Base-by-base conservation (phyloP, 495 filamentous ascomycete genomes). In the Penicillium steckii region DNA sequence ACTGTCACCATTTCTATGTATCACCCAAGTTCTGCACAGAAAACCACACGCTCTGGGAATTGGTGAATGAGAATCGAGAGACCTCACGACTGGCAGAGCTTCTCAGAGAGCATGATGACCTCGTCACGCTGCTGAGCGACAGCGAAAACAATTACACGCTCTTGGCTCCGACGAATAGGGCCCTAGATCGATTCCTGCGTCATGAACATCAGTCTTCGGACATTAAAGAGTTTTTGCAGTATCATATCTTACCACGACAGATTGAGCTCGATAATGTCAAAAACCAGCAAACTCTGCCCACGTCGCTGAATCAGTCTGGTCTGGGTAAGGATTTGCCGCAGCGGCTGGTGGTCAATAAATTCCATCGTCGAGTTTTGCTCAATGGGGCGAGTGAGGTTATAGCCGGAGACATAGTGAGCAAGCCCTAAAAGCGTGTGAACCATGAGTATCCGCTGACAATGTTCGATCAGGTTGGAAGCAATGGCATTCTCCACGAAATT, bases 401-500 rank as follows among this genome's bases (percentile, higher is more conserved):
- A 9, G 77, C 74, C n/a, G 62, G 77, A 44, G 80, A 95, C 66
- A 79, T 93, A 38, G 80, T 90, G 75, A 49, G 52, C 24, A 44
- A 43, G 3, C 37, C n/a, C 27, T 8, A 29, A 19, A 22, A 15
- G n/a, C 18, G 13, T 1, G 15, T 37, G 10, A 41, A 19, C 22
- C 15, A 8, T 19, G 1, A 8, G 8, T 19, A 10, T 6, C 22
- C 19, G 30, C 29, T 33, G 44, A 46, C 35, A 42, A 27, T 8
- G 33, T 8, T n/a, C n/a, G n/a, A 21, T 10, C 38, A 83, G 77
- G 74, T 76, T 59, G 79, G 72, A 25, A 80, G 79, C 38, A 95
- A 96, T 69, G 91, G 91, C 44, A 70, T 94, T 6, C 81, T 95
- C 64, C 91, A 96, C 73, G 84, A 78, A 48, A 65, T 96, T 47